Evolutionary conservation across 306 rosid genomes (phyloP).

Genomic region (Trifolium repens): DNA sequence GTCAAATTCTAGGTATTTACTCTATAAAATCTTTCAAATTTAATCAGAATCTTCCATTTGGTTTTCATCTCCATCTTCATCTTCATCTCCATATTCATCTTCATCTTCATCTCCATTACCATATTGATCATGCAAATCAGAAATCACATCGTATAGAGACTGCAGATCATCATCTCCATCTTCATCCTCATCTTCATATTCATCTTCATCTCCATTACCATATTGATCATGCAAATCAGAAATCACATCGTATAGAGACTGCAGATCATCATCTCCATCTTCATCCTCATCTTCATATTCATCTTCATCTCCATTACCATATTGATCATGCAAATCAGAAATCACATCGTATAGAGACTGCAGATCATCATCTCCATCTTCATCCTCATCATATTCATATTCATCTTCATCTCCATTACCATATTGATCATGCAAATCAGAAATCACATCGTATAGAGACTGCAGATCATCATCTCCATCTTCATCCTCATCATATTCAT

Average conservation of each 20-base stretch:
- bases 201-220: background rate
- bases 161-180: background rate
- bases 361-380: background rate
- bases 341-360: background rate
- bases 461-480: background rate
- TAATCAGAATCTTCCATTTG: background rate
- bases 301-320: background rate
- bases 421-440: background rate
- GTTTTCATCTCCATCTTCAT: conserved; percentile 4
- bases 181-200: background rate
- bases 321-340: background rate
- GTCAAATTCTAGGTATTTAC: conserved; percentile 2
- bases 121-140: background rate
- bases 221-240: background rate
- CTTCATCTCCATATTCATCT: background rate
- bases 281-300: background rate
- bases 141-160: background rate
- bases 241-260: background rate
- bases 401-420: background rate
- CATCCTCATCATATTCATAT: too few relatives aligned
- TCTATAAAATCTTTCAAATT: background rate
- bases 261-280: background rate
- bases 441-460: background rate
- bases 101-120: background rate
- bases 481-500: too few relatives aligned